Evolutionary conservation across 129 eudicot genomes (phyloP).

Genomic region (Pseudognaphalium luteoalbum): DNA sequence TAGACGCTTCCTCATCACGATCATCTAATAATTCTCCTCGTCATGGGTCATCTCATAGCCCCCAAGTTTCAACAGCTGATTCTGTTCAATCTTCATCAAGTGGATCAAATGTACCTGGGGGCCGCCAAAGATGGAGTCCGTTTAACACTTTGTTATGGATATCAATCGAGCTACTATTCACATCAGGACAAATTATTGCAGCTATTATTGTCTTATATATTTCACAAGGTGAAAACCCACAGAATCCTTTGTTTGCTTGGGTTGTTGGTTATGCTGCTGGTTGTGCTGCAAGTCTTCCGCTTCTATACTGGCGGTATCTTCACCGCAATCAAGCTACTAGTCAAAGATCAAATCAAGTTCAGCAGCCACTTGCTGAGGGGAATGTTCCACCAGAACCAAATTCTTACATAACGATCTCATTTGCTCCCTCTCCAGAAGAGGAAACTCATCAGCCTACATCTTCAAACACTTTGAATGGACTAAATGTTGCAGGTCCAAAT

Average conservation of each 20-base stretch:
- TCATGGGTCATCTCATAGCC: constrained; percentile 27
- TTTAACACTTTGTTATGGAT: constrained; percentile 59
- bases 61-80: constrained; percentile 25
- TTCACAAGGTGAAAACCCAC: constrained; percentile 59
- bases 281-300: constrained; percentile 52
- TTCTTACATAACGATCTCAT: constrained; percentile 56
- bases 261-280: constrained; percentile 66
- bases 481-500: constrained; percentile 21
- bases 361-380: constrained; percentile 36
- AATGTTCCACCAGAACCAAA: constrained; percentile 43
- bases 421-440: constrained; percentile 47
- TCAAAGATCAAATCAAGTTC: constrained; percentile 34
- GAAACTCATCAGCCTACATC: constrained; percentile 40
- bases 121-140: constrained; percentile 61
- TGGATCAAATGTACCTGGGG: constrained; percentile 27
- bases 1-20: constrained; percentile 37
- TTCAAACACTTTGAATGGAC: constrained; percentile 37
- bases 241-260: constrained; percentile 69
- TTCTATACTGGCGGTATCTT: constrained; percentile 65
- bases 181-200: constrained; percentile 51
- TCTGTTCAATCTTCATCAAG: constrained; percentile 38
- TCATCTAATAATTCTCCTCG: constrained; percentile 25
- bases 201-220: constrained; percentile 47
- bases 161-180: constrained; percentile 54
- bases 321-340: constrained; percentile 46